A percentile compares a stretch with the other conserved stretches of the same genome.
phyloP scores from a whole-genome alignment of 164 flowering plant species.

The Chimonanthus salicifolius region DNA sequence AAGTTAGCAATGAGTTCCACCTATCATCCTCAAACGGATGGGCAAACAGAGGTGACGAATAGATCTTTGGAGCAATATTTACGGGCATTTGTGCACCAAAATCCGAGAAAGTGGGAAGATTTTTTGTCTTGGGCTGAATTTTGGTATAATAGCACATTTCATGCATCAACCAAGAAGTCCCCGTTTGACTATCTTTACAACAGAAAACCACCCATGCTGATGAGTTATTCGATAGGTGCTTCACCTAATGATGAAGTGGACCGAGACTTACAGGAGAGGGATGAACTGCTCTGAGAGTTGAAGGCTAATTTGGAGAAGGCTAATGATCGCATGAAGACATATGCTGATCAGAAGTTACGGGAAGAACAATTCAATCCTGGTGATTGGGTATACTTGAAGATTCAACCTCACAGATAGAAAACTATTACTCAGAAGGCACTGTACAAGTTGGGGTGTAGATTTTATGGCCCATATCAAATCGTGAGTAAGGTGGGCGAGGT shows the following conservation, averaged over 20 bases:
- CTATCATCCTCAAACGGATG: no score
- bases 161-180: neutral
- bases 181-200: neutral
- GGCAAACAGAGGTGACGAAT: neutral
- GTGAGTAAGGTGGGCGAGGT: no score
- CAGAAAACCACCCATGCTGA: no score
- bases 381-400: neutral
- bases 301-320: neutral
- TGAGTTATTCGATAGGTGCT: no score
- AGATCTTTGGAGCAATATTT: neutral
- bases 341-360: neutral
- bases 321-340: neutral
- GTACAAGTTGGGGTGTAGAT: no score
- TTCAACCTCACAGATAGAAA: neutral
- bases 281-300: neutral
- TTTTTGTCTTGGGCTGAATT: constrained; percentile 2
- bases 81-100: neutral
- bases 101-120: neutral
- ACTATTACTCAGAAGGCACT: no score
- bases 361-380: neutral
- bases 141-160: neutral
- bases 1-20: neutral
- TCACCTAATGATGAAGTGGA: no score
- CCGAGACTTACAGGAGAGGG: neutral
- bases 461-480: no score